Conservation (phyloP, 495 filamentous ascomycete species). For the Ramalina intermedia region DNA sequence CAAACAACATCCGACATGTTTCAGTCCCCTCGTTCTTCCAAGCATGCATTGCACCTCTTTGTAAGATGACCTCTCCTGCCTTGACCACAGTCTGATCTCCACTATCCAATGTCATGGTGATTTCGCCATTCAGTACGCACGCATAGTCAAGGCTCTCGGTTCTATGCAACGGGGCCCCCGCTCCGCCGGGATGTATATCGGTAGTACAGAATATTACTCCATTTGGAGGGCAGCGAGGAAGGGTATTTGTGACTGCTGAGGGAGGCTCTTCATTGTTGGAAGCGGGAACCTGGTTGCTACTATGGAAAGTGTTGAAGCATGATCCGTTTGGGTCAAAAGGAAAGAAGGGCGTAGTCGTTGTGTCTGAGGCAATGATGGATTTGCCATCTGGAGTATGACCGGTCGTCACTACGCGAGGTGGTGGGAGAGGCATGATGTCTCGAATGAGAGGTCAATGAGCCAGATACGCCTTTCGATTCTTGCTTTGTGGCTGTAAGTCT, state of each 20-base stretch:
- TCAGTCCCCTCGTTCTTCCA: constrained; percentile 22
- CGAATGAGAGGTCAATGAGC: too few relatives aligned
- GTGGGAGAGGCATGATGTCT: background rate
- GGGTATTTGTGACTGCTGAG: constrained; percentile 3
- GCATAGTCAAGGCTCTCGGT: constrained; percentile 23
- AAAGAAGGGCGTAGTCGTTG: constrained; percentile 13
- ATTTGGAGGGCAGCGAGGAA: constrained; percentile 16
- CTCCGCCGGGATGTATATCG: constrained; percentile 13
- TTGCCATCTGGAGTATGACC: constrained; percentile 19
- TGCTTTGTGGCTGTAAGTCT: too few relatives aligned
- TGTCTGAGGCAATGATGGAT: constrained; percentile 22
- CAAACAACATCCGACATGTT: constrained; percentile 18
- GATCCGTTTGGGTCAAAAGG: constrained; percentile 18
- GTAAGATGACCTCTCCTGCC: constrained; percentile 22
- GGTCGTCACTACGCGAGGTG: constrained; percentile 23
- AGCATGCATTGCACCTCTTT: constrained; percentile 22
- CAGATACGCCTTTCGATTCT: too few relatives aligned
- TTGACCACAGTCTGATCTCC: constrained; percentile 21
- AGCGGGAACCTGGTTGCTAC: constrained; percentile 16
- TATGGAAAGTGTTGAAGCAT: constrained; percentile 19
- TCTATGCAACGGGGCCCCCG: constrained; percentile 21
- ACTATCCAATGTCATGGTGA: constrained; percentile 20
- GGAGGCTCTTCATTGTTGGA: constrained; percentile 13
- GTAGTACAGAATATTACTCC: constrained; percentile 19
- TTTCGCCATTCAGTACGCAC: constrained; percentile 21